Evolutionary conservation across 1,284 basidiomycete species (phyloP).

Genomic region (Fomitopsis betulina): DNA sequence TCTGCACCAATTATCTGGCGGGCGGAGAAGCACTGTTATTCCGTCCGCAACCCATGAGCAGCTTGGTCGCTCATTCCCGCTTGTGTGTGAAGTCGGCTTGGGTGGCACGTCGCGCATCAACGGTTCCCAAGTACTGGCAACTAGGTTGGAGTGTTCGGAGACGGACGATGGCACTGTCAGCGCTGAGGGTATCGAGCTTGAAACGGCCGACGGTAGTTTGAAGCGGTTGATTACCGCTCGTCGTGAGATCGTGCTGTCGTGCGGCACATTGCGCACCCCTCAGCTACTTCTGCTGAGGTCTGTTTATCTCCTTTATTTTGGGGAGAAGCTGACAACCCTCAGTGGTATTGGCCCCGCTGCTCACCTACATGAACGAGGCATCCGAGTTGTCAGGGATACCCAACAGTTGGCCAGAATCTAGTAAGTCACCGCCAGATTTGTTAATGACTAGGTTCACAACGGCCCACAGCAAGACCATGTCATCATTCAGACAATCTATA

Average conservation of each 20-base stretch:
- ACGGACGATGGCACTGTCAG: background rate
- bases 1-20: background rate
- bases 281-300: slow-evolving; percentile 31
- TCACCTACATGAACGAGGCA: slow-evolving; percentile 24
- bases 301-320: background rate
- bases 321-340: background rate
- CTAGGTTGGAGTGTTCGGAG: slow-evolving; percentile 5
- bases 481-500: slow-evolving; percentile 22
- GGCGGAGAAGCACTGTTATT: background rate
- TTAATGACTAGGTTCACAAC: background rate
- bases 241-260: slow-evolving; percentile 27
- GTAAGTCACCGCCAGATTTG: background rate
- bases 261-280: slow-evolving; percentile 30
- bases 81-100: background rate
- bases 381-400: slow-evolving; percentile 27
- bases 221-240: slow-evolving; percentile 17
- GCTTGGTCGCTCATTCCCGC: slow-evolving; percentile 1
- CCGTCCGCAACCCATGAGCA: background rate
- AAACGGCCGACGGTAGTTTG: slow-evolving; percentile 2
- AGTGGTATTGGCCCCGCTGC: slow-evolving; percentile 27
- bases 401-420: slow-evolving; percentile 25
- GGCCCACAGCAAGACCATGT: slow-evolving; percentile 29
- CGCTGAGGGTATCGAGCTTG: slow-evolving; percentile 8
- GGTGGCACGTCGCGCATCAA: slow-evolving; percentile 6
- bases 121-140: slow-evolving; percentile 13